phyloP scores from a whole-genome alignment of 176 grass and related monocot species.

The Dendrocalamus sinicus region DNA sequence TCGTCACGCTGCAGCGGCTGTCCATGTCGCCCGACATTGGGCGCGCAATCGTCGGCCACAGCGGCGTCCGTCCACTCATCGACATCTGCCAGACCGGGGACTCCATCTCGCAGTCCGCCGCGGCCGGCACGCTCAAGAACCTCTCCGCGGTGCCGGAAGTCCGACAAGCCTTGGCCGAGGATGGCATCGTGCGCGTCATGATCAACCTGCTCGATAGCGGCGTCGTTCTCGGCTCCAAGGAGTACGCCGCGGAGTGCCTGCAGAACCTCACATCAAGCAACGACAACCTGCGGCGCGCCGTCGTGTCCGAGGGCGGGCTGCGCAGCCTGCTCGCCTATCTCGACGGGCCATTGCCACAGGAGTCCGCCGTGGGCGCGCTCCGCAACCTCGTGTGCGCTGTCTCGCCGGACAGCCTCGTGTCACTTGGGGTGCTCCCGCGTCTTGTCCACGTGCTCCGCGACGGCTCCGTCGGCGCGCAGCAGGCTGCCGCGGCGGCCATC shows the following conservation, averaged over 20 bases:
- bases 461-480: conserved; percentile 83
- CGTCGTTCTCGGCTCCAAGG: conserved; percentile 80
- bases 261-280: conserved; percentile 80
- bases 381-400: conserved; percentile 75
- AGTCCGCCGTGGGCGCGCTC: conserved; percentile 69
- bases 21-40: conserved; percentile 80
- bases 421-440: conserved; percentile 78
- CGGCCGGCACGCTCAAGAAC: conserved; percentile 81
- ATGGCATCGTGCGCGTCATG: conserved; percentile 88
- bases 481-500: conserved; percentile 63
- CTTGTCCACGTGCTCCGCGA: conserved; percentile 78
- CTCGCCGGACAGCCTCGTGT: conserved; percentile 66
- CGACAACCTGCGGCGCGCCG: conserved; percentile 67
- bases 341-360: conserved; percentile 79
- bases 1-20: conserved; percentile 78
- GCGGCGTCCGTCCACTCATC: conserved; percentile 80
- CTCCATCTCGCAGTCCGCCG: conserved; percentile 78
- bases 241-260: conserved; percentile 91
- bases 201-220: conserved; percentile 74
- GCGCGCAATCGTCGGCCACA: conserved; percentile 74
- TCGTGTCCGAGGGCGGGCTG: conserved; percentile 86
- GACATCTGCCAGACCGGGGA: conserved; percentile 85
- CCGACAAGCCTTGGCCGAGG: conserved; percentile 77
- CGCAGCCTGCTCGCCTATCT: conserved; percentile 78
- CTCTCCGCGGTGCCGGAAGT: conserved; percentile 76